Base-by-base conservation (phyloP, 1,284 basidiomycete genomes). In the Trametes pubescens region DNA sequence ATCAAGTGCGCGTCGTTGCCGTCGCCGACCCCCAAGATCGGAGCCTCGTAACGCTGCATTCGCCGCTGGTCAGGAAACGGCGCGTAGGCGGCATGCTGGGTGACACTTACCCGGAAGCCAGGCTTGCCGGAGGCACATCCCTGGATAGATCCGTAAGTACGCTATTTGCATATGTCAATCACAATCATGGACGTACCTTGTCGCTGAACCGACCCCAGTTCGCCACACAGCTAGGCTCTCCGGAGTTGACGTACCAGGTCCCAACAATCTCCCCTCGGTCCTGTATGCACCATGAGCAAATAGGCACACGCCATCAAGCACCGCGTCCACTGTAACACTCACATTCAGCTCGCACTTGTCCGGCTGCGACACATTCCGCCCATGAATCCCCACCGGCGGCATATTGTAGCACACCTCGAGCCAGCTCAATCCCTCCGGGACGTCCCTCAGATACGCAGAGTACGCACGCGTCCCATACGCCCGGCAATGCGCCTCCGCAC, bases 241-340 rank as follows among this genome's bases (percentile, higher is more conserved):
- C 70, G 43, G 67, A 68, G 35, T 66, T 59, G 6, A 75, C 56
- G 14, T 55, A 60, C 71, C 72, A 74, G 35, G 61, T 62, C 6
- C 68, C 72, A 14, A 64, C 61, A 8, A 70, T 57, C 4, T 67
- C 65, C 46, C 59, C 48, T 37, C 60, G 24, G 43, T 48, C 64
- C 62, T 51, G 16, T 24, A 8, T 21, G 32, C n/a, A n/a, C 22
- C 22, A 32, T 43, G 0, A 21, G 11, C 38, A n/a, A 18, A 8
- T 10, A 29, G 34, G 24, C 37, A 38, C 8, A 37, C 26, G 16
- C 32, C 2, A 38, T 10, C 37, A 34, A 13, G 24, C 4, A 16
- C n/a, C 2, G 14, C 2, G 4, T 4, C 18, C 26, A 24, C 26
- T 18, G 4, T 2, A 26, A 18, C 2, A 57, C 63, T 61, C 54